Evolutionary conservation across 179 eudicot genomes (phyloP).

Genomic region (Pouteria campechiana): DNA sequence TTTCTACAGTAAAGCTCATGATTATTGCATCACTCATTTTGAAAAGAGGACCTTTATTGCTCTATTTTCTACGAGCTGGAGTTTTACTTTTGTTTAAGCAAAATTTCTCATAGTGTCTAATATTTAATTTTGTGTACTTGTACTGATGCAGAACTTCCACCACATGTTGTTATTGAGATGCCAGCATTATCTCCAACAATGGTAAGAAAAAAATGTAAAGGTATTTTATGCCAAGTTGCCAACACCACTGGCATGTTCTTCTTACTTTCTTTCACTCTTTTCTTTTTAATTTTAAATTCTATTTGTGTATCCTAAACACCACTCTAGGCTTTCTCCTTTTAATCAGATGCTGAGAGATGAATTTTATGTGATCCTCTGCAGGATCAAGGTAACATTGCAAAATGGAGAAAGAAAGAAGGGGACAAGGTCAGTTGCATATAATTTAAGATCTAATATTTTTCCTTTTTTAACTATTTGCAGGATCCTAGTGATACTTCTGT

Average conservation of each 20-base stretch:
- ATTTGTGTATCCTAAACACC: no score
- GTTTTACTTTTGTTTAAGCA: background rate
- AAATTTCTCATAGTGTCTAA: background rate
- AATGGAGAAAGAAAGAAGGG: constrained; percentile 75
- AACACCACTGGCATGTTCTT: background rate
- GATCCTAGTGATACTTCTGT: background rate
- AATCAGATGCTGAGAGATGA: background rate
- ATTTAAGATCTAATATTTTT: background rate
- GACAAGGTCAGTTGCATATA: constrained; percentile 47
- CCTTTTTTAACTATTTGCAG: background rate
- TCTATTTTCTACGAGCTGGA: background rate
- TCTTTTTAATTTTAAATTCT: no score
- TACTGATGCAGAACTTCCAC: constrained; percentile 35
- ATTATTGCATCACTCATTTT: no score
- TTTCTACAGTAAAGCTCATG: no score
- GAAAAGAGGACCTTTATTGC: no score
- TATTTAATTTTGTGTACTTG: constrained; percentile 1
- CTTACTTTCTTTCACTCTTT: background rate
- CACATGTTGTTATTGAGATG: constrained; percentile 49
- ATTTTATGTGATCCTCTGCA: constrained; percentile 13
- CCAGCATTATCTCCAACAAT: constrained; percentile 84
- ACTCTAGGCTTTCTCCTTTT: background rate
- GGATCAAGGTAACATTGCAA: constrained; percentile 75
- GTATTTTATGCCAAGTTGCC: no score
- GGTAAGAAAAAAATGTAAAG: constrained; percentile 24